Evolutionary conservation across 1,284 basidiomycete genomes (phyloP).

Genomic region (Microbotryum saponariae): DNA sequence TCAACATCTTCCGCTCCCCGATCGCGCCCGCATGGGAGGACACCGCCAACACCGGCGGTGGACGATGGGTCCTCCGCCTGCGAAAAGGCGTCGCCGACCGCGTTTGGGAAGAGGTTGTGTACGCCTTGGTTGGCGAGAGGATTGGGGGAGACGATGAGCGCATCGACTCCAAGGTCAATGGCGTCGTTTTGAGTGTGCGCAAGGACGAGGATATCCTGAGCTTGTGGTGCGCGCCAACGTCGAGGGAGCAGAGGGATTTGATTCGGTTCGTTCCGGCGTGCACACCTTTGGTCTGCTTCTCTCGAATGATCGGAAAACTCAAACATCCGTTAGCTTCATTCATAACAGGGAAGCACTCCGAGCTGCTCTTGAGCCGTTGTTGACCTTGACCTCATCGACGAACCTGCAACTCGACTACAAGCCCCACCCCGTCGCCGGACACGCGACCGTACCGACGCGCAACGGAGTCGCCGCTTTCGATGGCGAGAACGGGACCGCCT

Average conservation of each 20-base stretch:
- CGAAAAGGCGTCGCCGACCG: conserved; percentile 36
- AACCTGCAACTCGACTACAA: conserved; percentile 33
- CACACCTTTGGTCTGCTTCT: not conserved
- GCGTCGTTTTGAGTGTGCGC: conserved; percentile 33
- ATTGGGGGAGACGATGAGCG: conserved; percentile 24
- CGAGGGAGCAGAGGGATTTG: conserved; percentile 22
- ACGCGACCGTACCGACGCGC: not conserved
- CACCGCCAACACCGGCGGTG: conserved; percentile 42
- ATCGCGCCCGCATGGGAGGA: conserved; percentile 45
- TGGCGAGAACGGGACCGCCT: not conserved
- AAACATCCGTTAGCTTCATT: not conserved
- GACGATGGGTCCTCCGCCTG: conserved; percentile 44
- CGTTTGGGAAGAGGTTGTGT: conserved; percentile 35
- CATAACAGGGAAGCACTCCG: conserved; percentile 24
- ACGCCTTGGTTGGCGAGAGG: conserved; percentile 32
- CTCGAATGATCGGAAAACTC: too few relatives aligned
- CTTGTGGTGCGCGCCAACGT: conserved; percentile 33
- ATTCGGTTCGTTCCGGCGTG: conserved; percentile 20
- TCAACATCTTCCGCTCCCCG: conserved; percentile 42
- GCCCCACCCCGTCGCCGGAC: conserved; percentile 21
- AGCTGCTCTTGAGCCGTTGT: conserved; percentile 17
- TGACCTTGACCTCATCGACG: conserved; percentile 11
- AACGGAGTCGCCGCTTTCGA: conserved; percentile 1
- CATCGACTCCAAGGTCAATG: conserved; percentile 30
- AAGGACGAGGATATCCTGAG: conserved; percentile 36